These are phyloP conservation scores for Chrysophaeum taylorii DNA, from an alignment of 352 stramenopile species.

Conservation along the genomic window DNA sequence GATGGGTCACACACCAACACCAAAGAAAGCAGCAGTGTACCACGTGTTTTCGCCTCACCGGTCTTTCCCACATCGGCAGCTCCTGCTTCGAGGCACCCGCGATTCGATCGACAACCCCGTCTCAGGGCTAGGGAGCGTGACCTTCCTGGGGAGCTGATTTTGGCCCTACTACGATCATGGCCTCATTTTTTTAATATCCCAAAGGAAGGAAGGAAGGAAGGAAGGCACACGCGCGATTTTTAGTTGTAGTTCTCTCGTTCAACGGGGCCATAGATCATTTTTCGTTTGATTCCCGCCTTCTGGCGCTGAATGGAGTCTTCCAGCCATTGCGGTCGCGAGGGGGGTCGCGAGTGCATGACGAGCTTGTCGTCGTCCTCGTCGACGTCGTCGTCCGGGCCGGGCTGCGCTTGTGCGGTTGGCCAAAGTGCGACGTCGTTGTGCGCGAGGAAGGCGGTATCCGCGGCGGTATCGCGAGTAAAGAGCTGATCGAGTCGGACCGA, in stretches of 20 bases:
- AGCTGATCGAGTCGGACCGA: slow-evolving; percentile 67
- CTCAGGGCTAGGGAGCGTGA: no score
- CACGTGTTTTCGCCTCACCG: no score
- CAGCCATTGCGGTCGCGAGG: slow-evolving; percentile 50
- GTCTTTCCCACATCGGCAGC: no score
- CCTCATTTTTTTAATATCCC: no score
- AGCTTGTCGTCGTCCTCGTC: slow-evolving; percentile 59
- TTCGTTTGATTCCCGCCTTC: neutral
- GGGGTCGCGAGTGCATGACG: slow-evolving; percentile 38
- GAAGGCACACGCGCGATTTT: no score
- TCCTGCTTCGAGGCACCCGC: no score
- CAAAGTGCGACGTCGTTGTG: neutral
- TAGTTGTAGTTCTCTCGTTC: slow-evolving; percentile 41
- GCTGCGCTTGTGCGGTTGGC: slow-evolving; percentile 41
- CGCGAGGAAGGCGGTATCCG: slow-evolving; percentile 34
- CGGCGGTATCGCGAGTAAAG: slow-evolving; percentile 65
- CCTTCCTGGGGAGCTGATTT: no score
- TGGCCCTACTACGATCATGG: no score
- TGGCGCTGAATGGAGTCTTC: slow-evolving; percentile 1
- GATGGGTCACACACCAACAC: no score
- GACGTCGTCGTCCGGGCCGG: slow-evolving; percentile 51
- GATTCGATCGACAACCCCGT: no score
- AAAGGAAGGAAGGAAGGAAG: no score
- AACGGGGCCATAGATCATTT: neutral
- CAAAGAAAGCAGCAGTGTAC: no score